A percentile compares a stretch with the other conserved stretches of the same genome.
phyloP scores from a whole-genome alignment of 257 asterid species.

The Gentiana macrophylla region DNA sequence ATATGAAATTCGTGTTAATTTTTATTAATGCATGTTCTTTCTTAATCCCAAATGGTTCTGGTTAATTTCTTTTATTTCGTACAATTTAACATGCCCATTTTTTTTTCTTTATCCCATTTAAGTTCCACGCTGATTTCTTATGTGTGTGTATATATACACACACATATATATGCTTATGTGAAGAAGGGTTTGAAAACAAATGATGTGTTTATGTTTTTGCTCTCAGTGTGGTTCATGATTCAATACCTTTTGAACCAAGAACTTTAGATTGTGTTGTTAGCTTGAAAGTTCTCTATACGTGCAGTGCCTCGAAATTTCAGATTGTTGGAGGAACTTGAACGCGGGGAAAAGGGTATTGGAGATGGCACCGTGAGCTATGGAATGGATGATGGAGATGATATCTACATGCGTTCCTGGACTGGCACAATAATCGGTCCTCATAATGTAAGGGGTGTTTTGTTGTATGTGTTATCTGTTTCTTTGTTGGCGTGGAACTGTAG shows the following conservation, averaged over 20 bases:
- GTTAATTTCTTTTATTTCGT: no score
- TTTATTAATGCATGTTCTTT: no score
- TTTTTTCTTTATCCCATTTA: no score
- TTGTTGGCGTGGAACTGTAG: no score
- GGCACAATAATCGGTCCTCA: slow-evolving; percentile 87
- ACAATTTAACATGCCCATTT: no score
- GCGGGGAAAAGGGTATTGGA: slow-evolving; percentile 90
- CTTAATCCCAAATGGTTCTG: no score
- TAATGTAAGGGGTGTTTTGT: slow-evolving; percentile 30
- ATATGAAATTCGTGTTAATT: no score
- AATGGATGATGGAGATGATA: slow-evolving; percentile 88
- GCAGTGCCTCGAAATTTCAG: slow-evolving; percentile 85
- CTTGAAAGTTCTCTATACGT: neutral
- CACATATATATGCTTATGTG: no score
- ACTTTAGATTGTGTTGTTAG: neutral
- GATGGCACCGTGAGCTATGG: slow-evolving; percentile 92
- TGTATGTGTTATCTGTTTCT: neutral
- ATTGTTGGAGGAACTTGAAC: slow-evolving; percentile 86
- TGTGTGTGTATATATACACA: no score
- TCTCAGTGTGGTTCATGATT: no score
- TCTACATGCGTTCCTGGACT: slow-evolving; percentile 80
- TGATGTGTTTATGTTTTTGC: neutral
- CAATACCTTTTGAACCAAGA: neutral
- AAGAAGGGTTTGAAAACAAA: no score
- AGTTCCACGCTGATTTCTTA: no score